Percentiles rank a stretch among this genome's conserved stretches.
These are phyloP conservation scores for Xylaria sp. DNA, from an alignment of 2,329 filamentous ascomycete species.

Conservation along the genomic window DNA sequence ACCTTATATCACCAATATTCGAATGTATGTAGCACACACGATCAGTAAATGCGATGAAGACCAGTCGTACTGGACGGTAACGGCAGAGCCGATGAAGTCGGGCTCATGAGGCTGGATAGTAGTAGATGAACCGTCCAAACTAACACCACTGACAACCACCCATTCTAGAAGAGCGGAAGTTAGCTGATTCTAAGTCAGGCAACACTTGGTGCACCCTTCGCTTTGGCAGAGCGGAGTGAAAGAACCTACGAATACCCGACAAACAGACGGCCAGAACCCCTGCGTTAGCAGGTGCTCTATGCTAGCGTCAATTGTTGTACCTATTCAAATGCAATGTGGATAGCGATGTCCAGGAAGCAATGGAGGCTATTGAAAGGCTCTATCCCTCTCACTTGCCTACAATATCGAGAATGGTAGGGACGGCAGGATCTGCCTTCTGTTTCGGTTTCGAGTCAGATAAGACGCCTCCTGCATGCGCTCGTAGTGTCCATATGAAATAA, in stretches of 20 bases:
- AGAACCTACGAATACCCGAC: constrained; percentile 23
- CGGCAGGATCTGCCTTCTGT: constrained; percentile 9
- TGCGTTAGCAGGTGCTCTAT: no score
- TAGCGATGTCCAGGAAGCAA: no score
- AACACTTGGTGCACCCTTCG: no score
- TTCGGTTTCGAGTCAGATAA: neutral
- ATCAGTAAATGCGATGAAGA: neutral
- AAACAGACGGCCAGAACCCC: neutral
- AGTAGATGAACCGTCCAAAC: no score
- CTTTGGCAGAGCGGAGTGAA: no score
- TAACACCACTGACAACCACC: no score
- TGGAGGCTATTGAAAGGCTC: no score
- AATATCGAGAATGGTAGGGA: neutral
- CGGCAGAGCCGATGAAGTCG: constrained; percentile 26
- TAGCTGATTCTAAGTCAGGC: no score
- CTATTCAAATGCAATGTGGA: no score
- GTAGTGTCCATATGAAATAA: neutral
- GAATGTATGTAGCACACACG: neutral
- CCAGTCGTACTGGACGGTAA: constrained; percentile 20
- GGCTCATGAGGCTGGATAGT: constrained; percentile 19
- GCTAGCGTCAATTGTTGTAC: neutral
- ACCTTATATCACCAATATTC: constrained; percentile 5
- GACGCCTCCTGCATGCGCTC: neutral
- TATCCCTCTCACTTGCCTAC: no score
- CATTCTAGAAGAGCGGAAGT: no score